Evolutionary conservation across 1,284 basidiomycete species (phyloP), one percentile per base, ranked within the genome.

Genomic region (Cutaneotrichosporon cutaneum): DNA sequence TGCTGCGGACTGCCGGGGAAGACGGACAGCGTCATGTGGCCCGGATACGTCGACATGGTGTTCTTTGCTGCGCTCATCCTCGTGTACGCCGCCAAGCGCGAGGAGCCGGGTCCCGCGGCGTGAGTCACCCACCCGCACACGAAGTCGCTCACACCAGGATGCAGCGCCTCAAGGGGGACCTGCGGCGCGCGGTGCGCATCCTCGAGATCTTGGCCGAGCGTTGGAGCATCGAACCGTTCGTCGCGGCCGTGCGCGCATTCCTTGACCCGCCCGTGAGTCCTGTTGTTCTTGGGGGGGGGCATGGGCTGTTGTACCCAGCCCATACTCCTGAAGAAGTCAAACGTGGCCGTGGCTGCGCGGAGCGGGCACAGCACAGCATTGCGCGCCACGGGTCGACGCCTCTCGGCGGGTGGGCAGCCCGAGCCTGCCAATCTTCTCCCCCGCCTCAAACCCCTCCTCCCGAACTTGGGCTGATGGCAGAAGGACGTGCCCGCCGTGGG

Each of bases 11-110:
- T 54, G 22, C 33, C 33, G 7, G 52, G 52, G 14, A 7, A 24
- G 14, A 21, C 9, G 13, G 33, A 35, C 8, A 11, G 9, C 14
- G 21, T 63, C 1, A 56, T 59, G 22, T 71, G 69, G 69, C 69
- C 69, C 2, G 69, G 68, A 11, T 71, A 66, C 24, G 68, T 68
- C 11, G 69, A 71, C 54, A 69, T 68, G 66, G 64, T 66, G 1
- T 69, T 69, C 59, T 64, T 69, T 26, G 56, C 63, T n/a, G 51
- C 60, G 16, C 42, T 71, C 26, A 68, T 71, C 18, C 50, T 71
- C 24, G 68, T 68, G 3, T 69, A 67, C 50, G 60, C 62, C 18
- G 45, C 56, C 27, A 66, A 64, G 48, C 52, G 60, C 14, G 60
- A 63, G 26, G 45, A 51, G 30, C 14, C 33, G 16, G n/a, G 2